Evolutionary conservation across 129 eudicot species (phyloP).

Genomic region (Centella asiatica): DNA sequence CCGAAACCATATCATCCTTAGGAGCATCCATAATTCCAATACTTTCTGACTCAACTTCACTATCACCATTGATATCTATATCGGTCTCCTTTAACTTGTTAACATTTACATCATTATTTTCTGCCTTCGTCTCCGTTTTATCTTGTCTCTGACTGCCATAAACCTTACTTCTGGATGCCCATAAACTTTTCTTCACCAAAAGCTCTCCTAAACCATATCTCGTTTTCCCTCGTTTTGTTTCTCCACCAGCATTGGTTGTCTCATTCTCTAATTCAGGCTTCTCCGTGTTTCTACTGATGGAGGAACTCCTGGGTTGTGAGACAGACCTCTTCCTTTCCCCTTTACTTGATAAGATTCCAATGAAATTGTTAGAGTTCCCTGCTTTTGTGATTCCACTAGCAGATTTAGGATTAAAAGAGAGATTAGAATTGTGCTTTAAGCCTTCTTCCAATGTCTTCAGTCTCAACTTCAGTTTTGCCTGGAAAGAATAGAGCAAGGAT

Average conservation of each 20-base stretch:
- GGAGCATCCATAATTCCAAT: slow-evolving; percentile 13
- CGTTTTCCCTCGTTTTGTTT: slow-evolving; percentile 25
- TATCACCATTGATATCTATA: slow-evolving; percentile 13
- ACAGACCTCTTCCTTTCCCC: slow-evolving; percentile 56
- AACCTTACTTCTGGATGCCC: slow-evolving; percentile 62
- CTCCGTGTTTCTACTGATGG: slow-evolving; percentile 28
- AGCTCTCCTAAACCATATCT: slow-evolving; percentile 31
- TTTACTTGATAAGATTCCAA: slow-evolving; percentile 51
- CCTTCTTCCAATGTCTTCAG: slow-evolving; percentile 88
- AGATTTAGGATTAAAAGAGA: slow-evolving; percentile 13
- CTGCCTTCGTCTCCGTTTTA: slow-evolving; percentile 29
- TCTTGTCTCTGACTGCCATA: slow-evolving; percentile 45
- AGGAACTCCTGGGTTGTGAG: slow-evolving; percentile 71
- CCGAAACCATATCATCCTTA: slow-evolving; percentile 67
- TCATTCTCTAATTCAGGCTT: slow-evolving; percentile 25
- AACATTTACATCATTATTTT: slow-evolving; percentile 21
- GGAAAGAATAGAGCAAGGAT: neutral
- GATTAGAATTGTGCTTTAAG: slow-evolving; percentile 43
- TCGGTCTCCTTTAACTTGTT: slow-evolving; percentile 26
- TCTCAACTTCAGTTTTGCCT: slow-evolving; percentile 80
- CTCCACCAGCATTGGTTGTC: slow-evolving; percentile 7
- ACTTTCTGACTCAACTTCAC: slow-evolving; percentile 26
- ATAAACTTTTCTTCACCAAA: slow-evolving; percentile 42
- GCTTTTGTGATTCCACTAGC: slow-evolving; percentile 37
- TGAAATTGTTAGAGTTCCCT: slow-evolving; percentile 33